Conservation (phyloP, 345 rosid species). For the Melaleuca alternifolia region DNA sequence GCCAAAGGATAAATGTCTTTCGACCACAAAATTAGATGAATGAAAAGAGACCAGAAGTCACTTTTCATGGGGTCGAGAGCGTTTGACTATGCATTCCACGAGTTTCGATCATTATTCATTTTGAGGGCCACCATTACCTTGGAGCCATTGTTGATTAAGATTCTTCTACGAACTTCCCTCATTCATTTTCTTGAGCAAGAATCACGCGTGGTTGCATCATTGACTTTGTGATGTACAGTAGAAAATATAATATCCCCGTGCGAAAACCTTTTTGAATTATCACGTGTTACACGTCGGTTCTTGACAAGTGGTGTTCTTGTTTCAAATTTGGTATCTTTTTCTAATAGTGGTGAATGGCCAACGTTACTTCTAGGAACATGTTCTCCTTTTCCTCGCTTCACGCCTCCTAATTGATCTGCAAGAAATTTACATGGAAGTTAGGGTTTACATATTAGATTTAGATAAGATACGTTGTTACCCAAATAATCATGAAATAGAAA, state of each 20-base stretch:
- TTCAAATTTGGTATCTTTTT: neutral
- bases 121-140: neutral
- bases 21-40: no score
- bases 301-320: neutral
- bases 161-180: neutral
- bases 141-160: neutral
- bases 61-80: no score
- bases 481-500: neutral
- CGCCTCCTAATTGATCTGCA: neutral
- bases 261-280: neutral
- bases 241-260: neutral
- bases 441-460: neutral
- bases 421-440: neutral
- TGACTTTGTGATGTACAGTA: neutral
- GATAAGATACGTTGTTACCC: neutral
- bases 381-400: neutral
- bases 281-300: neutral
- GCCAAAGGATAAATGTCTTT: no score
- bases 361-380: neutral
- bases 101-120: no score
- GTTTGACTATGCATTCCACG: no score
- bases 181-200: neutral
- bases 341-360: neutral
- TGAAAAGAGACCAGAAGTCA: no score
- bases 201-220: neutral